phyloP scores from a whole-genome alignment of 768 basidiomycete species.

The Boletus fagicola region DNA sequence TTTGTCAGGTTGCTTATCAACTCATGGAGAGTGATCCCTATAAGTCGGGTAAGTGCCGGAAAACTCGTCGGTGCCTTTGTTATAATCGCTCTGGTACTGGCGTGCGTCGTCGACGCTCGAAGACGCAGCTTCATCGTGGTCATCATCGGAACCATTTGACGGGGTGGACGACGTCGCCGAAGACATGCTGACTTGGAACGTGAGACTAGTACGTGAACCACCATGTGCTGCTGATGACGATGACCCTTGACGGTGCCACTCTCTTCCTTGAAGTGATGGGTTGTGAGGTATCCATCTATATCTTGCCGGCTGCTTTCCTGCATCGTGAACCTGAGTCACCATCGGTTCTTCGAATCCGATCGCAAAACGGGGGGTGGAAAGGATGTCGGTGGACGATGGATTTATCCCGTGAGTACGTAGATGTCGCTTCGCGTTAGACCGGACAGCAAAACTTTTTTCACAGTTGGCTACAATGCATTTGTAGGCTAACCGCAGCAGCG shows the following conservation, averaged over 20 bases:
- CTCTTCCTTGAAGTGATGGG: slow-evolving; percentile 30
- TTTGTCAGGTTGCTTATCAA: not conserved
- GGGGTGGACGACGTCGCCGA: slow-evolving; percentile 34
- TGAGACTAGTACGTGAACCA: slow-evolving; percentile 29
- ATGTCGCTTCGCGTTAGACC: slow-evolving; percentile 80
- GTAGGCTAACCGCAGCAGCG: slow-evolving; percentile 15
- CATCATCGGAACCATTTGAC: slow-evolving; percentile 33
- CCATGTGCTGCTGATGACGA: slow-evolving; percentile 15
- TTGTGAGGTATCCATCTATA: slow-evolving; percentile 43
- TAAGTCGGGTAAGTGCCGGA: slow-evolving; percentile 16
- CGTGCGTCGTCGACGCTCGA: slow-evolving; percentile 30
- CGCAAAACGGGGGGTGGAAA: slow-evolving; percentile 30
- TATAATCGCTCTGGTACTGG: slow-evolving; percentile 31
- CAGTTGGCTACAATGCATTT: slow-evolving; percentile 61
- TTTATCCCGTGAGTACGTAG: slow-evolving; percentile 69
- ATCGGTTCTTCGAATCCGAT: slow-evolving; percentile 47
- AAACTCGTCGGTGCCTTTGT: slow-evolving; percentile 11
- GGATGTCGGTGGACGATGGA: slow-evolving; percentile 20
- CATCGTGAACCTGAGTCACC: slow-evolving; percentile 43
- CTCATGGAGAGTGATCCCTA: not conserved
- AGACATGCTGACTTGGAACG: slow-evolving; percentile 38
- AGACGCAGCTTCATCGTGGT: slow-evolving; percentile 36
- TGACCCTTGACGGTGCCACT: slow-evolving; percentile 24
- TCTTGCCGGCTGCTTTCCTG: slow-evolving; percentile 36
- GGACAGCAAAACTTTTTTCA: slow-evolving; percentile 67